Percentiles rank a stretch among this genome's conserved stretches.
Conservation (phyloP, 2,329 filamentous ascomycete genomes). For the Helotiales sp. region DNA sequence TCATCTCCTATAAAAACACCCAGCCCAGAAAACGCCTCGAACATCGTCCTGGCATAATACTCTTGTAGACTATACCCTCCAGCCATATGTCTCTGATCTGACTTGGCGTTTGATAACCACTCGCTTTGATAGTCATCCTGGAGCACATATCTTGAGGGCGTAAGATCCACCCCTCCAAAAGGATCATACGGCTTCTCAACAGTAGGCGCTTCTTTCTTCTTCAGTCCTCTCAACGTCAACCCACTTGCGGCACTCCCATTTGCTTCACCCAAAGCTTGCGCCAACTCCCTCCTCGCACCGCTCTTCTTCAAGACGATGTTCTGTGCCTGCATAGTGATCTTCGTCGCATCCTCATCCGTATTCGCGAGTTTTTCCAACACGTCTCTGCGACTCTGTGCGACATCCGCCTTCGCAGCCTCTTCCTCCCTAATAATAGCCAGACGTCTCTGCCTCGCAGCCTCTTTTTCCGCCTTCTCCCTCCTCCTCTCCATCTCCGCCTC, state of each 20-base stretch:
- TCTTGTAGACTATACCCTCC: conserved; percentile 85
- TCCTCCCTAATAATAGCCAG: conserved; percentile 70
- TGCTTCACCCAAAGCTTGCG: conserved; percentile 32
- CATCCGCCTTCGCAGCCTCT: conserved; percentile 69
- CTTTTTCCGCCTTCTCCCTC: conserved; percentile 67
- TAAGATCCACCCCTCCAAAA: conserved; percentile 76
- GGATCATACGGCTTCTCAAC: conserved; percentile 84
- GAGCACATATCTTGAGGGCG: conserved; percentile 71
- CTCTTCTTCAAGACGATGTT: conserved; percentile 75
- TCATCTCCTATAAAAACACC: conserved; percentile 85
- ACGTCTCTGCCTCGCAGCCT: conserved; percentile 67
- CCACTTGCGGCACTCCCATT: conserved; percentile 35
- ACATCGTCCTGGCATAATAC: conserved; percentile 80
- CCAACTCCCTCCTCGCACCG: conserved; percentile 57
- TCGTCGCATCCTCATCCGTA: conserved; percentile 63
- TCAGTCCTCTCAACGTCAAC: conserved; percentile 80
- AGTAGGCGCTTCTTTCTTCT: conserved; percentile 63
- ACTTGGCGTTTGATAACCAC: conserved; percentile 70
- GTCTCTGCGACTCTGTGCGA: conserved; percentile 67
- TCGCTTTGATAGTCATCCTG: conserved; percentile 75
- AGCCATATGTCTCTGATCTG: conserved; percentile 69
- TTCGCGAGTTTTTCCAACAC: conserved; percentile 72
- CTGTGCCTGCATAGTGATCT: conserved; percentile 58
- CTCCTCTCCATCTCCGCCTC: conserved; percentile 58
- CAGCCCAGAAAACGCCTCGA: conserved; percentile 88